Evolutionary conservation across 2,329 filamentous ascomycete species (phyloP).

Genomic region (Elsinoe arachidis): DNA sequence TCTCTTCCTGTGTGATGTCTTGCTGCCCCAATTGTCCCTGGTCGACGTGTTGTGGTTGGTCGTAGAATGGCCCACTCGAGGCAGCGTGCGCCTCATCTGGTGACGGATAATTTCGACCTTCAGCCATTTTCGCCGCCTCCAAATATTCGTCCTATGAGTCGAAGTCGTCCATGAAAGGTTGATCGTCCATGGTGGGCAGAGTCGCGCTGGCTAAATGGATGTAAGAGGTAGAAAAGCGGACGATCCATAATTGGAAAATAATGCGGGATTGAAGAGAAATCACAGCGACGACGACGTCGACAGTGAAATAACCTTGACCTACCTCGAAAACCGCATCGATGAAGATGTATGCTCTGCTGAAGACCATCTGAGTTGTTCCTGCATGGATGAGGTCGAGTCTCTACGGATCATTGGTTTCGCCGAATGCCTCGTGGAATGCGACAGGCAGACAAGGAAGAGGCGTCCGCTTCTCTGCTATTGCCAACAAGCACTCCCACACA

Average conservation of each 20-base stretch:
- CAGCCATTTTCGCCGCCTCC: constrained; percentile 1
- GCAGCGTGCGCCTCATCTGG: constrained; percentile 12
- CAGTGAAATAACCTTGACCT: background rate
- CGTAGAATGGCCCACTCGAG: constrained; percentile 15
- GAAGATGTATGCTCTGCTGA: background rate
- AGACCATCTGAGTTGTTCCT: too few relatives aligned
- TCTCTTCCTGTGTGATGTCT: background rate
- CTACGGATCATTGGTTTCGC: background rate
- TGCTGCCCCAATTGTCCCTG: constrained; percentile 1
- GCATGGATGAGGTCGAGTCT: too few relatives aligned
- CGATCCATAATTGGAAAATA: background rate
- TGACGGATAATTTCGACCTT: constrained; percentile 15
- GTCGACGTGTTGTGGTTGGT: constrained; percentile 8
- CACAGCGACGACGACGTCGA: background rate
- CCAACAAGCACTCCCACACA: background rate
- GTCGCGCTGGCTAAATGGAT: background rate
- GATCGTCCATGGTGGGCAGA: background rate
- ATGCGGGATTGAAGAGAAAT: background rate
- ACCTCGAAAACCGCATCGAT: background rate
- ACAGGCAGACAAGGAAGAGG: background rate
- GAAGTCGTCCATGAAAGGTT: background rate
- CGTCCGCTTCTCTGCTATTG: background rate
- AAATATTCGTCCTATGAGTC: background rate
- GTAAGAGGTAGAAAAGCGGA: background rate
- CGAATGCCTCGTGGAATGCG: background rate